phyloP scores from a whole-genome alignment of 345 rosid genomes.

The Eucalyptus coolabah region DNA sequence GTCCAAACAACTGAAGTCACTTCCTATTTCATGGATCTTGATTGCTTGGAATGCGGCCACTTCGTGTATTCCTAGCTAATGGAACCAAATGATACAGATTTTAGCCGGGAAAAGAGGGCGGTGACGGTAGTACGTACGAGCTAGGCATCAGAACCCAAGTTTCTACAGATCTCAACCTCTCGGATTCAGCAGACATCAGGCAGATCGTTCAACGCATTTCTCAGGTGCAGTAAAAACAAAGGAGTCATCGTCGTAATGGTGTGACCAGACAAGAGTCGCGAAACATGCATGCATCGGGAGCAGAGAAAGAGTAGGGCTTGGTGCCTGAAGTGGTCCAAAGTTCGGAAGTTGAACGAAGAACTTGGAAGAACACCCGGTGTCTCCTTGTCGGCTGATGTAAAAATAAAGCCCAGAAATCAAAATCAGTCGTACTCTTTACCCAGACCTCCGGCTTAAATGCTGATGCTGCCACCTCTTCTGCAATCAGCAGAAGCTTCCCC shows the following conservation, averaged over 20 bases:
- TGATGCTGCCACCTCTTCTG: neutral
- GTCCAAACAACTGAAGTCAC: neutral
- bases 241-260: neutral
- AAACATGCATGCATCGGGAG: neutral
- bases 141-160: neutral
- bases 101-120: neutral
- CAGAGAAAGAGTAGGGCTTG: neutral
- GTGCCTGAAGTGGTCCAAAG: neutral
- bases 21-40: neutral
- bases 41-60: neutral
- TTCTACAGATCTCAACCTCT: neutral
- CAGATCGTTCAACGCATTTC: neutral
- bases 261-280: neutral
- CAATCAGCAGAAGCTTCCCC: neutral
- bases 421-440: neutral
- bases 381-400: neutral
- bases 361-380: neutral
- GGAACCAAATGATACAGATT: neutral
- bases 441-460: neutral
- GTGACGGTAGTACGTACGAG: neutral
- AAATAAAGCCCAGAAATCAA: neutral
- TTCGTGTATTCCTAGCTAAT: neutral
- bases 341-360: neutral
- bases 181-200: neutral
- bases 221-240: neutral